Percentiles rank a stretch among this genome's conserved stretches.
These are phyloP conservation scores for Bacterosira constricta DNA, from an alignment of 108 stramenopile species.

Conservation along the genomic window DNA sequence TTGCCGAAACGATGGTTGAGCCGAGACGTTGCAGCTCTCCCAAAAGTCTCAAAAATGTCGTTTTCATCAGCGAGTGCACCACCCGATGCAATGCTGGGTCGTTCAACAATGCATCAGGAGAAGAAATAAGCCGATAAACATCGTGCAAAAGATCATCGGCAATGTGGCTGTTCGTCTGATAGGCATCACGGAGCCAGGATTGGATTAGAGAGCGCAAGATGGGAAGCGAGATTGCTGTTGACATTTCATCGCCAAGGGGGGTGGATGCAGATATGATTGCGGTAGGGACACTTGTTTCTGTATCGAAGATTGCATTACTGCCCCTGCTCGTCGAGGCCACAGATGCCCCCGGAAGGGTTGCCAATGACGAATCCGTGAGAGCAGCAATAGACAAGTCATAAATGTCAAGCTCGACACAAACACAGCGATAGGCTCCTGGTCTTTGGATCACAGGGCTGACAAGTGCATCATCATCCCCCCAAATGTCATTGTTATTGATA, in stretches of 20 bases:
- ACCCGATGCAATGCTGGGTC: conserved; percentile 94
- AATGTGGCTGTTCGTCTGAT: conserved; percentile 57
- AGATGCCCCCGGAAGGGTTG: conserved; percentile 16
- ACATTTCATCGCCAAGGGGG: conserved; percentile 89
- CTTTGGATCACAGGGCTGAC: conserved; percentile 78
- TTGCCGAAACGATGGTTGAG: conserved; percentile 90
- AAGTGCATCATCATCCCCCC: conserved; percentile 84
- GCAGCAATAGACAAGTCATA: conserved; percentile 93
- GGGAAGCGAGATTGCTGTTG: conserved; percentile 75
- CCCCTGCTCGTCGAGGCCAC: conserved; percentile 40
- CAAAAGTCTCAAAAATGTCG: conserved; percentile 88
- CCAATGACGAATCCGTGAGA: conserved; percentile 62
- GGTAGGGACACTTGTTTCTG: conserved; percentile 27
- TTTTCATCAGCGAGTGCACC: conserved; percentile 87
- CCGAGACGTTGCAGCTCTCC: conserved; percentile 95
- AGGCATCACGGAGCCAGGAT: conserved; percentile 89
- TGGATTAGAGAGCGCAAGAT: conserved; percentile 84
- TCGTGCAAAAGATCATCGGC: conserved; percentile 91
- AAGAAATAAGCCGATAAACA: conserved; percentile 91
- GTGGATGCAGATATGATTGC: conserved; percentile 40
- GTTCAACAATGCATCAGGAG: conserved; percentile 83
- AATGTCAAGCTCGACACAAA: conserved; percentile 95
- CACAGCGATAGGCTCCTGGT: conserved; percentile 89
- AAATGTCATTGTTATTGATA: conserved; percentile 61
- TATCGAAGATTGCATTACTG: conserved; percentile 39